Conservation (phyloP, 1,284 basidiomycete species). For the Ganoderma sinense region DNA sequence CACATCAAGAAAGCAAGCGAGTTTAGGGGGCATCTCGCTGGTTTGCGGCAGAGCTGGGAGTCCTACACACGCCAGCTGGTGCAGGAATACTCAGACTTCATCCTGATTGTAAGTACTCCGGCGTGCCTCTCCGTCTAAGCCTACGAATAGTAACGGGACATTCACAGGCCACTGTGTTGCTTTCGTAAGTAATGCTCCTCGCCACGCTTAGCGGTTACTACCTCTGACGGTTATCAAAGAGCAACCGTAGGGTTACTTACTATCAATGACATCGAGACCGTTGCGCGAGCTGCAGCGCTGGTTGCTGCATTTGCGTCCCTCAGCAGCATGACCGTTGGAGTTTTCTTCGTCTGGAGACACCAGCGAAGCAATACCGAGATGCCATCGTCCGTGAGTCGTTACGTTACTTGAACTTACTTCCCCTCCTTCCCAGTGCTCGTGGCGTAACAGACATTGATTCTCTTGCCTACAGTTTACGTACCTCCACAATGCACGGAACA, state of each 20-base stretch:
- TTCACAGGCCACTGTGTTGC: conserved; percentile 61
- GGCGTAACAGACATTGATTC: not conserved
- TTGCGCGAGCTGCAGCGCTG: conserved; percentile 49
- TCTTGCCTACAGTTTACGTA: conserved; percentile 51
- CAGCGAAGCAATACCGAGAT: conserved; percentile 50
- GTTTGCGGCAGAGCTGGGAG: conserved; percentile 56
- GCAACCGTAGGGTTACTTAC: conserved; percentile 60
- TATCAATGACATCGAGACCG: conserved; percentile 49
- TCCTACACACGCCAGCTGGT: conserved; percentile 55
- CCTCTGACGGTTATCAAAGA: conserved; percentile 35
- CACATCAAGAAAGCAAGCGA: conserved; percentile 56
- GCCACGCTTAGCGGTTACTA: not conserved
- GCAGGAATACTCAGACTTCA: conserved; percentile 60
- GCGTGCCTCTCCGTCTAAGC: not conserved
- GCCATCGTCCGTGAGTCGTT: conserved; percentile 47
- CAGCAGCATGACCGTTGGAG: conserved; percentile 60
- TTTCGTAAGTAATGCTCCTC: conserved; percentile 48
- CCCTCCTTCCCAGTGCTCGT: not conserved
- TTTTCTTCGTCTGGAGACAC: conserved; percentile 64
- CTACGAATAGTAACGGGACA: conserved; percentile 8
- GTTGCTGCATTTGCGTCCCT: conserved; percentile 57
- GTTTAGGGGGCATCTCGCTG: conserved; percentile 55
- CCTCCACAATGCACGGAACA: conserved; percentile 57
- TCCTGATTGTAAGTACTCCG: conserved; percentile 52
- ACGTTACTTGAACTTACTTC: too few relatives aligned